These are phyloP conservation scores for Allium fistulosum DNA, from an alignment of 106 monocot genomes.

Conservation along the genomic window DNA sequence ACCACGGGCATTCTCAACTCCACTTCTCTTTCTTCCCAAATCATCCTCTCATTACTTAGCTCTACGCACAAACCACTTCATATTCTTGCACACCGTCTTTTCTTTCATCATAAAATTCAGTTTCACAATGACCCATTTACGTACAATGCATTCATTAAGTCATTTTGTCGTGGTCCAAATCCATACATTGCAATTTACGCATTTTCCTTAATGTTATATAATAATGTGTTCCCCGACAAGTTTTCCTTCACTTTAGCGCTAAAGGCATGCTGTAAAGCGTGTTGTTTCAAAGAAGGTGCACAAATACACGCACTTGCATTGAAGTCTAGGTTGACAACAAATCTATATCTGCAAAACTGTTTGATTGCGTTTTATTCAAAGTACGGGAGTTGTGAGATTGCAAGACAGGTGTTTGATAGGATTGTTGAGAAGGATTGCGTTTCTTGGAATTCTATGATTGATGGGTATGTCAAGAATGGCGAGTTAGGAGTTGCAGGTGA, in stretches of 20 bases:
- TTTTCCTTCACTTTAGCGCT: conserved; percentile 42
- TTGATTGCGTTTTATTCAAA: conserved; percentile 30
- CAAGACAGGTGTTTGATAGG: conserved; percentile 42
- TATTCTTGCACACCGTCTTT: conserved; percentile 36
- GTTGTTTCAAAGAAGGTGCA: conserved; percentile 9
- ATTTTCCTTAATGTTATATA: conserved; percentile 33
- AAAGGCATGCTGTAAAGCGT: conserved; percentile 20
- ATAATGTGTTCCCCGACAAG: conserved; percentile 17
- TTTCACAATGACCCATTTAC: conserved; percentile 16
- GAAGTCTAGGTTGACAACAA: conserved; percentile 12
- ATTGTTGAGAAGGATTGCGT: conserved; percentile 25
- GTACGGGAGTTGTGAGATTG: conserved; percentile 11
- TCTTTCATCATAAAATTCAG: conserved; percentile 3
- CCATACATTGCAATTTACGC: conserved; percentile 16
- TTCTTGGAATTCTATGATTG: conserved; percentile 52
- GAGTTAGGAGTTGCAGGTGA: conserved; percentile 16
- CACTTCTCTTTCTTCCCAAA: conserved; percentile 13
- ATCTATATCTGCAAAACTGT: conserved; percentile 34
- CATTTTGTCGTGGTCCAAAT: conserved; percentile 16
- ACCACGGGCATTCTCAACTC: conserved; percentile 30
- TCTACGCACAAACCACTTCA: conserved; percentile 19
- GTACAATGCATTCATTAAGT: conserved; percentile 40
- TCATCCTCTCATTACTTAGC: conserved; percentile 33
- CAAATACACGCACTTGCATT: conserved; percentile 34
- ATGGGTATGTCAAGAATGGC: conserved; percentile 43